These are phyloP conservation scores for Sisymbrium altissimum DNA, from an alignment of 345 rosid genomes.

Conservation along the genomic window DNA sequence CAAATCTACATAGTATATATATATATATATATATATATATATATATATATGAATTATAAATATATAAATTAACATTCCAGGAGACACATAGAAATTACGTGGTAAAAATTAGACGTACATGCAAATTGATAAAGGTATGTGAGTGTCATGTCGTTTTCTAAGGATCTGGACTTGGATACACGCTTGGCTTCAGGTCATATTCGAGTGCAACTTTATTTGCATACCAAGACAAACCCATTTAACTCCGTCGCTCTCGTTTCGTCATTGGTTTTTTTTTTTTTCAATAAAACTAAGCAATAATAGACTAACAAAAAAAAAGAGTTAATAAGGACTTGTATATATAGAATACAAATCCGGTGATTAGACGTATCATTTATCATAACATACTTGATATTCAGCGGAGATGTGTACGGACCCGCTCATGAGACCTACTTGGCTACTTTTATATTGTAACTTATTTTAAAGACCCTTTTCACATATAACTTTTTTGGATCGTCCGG, in stretches of 20 bases:
- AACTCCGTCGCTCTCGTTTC: constrained; percentile 15
- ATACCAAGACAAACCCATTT: constrained; percentile 38
- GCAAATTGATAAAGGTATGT: background rate
- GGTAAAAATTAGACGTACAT: background rate
- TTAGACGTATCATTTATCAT: constrained; percentile 33
- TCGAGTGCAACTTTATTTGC: constrained; percentile 42
- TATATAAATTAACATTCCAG: background rate
- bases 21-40: too few species aligned
- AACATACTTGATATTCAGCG: constrained; percentile 4
- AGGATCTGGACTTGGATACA: constrained; percentile 57
- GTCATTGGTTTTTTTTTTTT: constrained; percentile 16
- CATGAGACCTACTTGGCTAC: constrained; percentile 11
- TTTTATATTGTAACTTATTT: background rate
- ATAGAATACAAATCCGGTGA: constrained; percentile 25
- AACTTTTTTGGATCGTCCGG: background rate
- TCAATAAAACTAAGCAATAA: background rate
- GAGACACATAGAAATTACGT: background rate
- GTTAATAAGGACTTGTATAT: background rate
- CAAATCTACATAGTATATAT: too few species aligned
- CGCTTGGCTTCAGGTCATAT: constrained; percentile 49
- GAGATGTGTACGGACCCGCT: constrained; percentile 39
- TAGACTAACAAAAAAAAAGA: background rate
- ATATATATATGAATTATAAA: too few species aligned
- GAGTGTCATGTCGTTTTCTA: constrained; percentile 56
- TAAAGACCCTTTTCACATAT: background rate